Evolutionary conservation across 208 protist genomes (phyloP).

Genomic region (Herpetomonas samuelpessoai): DNA sequence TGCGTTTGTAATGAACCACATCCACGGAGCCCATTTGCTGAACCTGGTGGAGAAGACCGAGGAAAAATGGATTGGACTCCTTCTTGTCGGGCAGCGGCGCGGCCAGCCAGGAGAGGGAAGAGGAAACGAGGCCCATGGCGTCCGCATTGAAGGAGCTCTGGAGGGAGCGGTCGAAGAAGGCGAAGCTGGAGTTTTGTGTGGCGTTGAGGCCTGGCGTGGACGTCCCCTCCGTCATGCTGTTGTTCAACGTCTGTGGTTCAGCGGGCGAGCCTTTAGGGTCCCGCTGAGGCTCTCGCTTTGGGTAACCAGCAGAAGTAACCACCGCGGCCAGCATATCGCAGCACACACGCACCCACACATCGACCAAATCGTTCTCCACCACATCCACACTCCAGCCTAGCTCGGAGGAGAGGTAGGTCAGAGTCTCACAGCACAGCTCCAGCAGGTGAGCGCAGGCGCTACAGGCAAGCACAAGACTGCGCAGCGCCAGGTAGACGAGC

Average conservation of each 20-base stretch:
- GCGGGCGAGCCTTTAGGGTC: too few relatives aligned
- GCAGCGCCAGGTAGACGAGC: conserved; percentile 57
- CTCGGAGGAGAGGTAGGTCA: conserved; percentile 24
- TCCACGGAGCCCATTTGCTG: conserved; percentile 56
- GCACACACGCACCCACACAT: conserved; percentile 46
- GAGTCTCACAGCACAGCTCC: conserved; percentile 39
- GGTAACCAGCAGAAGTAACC: conserved; percentile 1
- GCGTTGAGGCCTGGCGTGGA: neutral
- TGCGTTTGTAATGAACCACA: conserved; percentile 54
- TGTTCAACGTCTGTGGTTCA: too few relatives aligned
- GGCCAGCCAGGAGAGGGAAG: conserved; percentile 3
- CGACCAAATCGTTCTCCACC: conserved; percentile 46
- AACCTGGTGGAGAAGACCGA: conserved; percentile 49
- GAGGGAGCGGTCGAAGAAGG: neutral
- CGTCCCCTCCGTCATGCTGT: neutral
- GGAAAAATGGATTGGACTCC: conserved; percentile 29
- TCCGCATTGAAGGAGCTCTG: neutral
- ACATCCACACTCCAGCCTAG: conserved; percentile 24
- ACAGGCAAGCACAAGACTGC: conserved; percentile 69
- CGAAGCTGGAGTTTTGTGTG: neutral
- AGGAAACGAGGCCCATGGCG: neutral
- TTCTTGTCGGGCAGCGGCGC: conserved; percentile 19
- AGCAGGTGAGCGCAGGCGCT: conserved; percentile 32
- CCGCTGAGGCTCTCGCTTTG: neutral
- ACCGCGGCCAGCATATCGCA: conserved; percentile 41